Evolutionary conservation across 306 rosid species (phyloP).

Genomic region (Delonix regia): DNA sequence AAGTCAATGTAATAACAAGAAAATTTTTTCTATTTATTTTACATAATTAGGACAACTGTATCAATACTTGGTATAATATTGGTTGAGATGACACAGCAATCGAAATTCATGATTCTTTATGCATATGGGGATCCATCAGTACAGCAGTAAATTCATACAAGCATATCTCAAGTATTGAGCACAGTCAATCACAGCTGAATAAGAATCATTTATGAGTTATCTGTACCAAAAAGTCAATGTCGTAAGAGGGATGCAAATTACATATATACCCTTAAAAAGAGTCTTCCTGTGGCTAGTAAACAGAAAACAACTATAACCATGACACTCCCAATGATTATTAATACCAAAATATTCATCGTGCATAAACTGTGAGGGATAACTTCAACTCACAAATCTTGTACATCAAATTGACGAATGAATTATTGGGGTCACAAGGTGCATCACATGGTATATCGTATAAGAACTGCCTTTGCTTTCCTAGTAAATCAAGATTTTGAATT

Average conservation of each 20-base stretch:
- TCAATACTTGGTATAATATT: neutral
- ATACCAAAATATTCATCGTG: neutral
- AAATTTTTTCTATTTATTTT: conserved; percentile 17
- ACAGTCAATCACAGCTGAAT: neutral
- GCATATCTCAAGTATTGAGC: conserved; percentile 3
- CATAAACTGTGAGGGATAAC: neutral
- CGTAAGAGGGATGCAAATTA: conserved; percentile 9
- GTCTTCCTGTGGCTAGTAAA: neutral
- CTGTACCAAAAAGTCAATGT: neutral
- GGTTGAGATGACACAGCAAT: conserved; percentile 28
- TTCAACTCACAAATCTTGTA: neutral
- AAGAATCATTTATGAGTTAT: neutral
- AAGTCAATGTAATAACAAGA: conserved; percentile 29
- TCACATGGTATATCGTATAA: neutral
- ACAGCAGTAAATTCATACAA: conserved; percentile 2
- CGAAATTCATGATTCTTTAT: conserved; percentile 10
- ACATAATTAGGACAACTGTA: conserved; percentile 7
- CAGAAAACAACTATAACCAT: conserved; percentile 1
- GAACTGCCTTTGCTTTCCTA: neutral
- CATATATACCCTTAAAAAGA: neutral
- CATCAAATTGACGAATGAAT: conserved; percentile 3
- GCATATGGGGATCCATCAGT: conserved; percentile 5
- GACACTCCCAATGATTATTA: conserved; percentile 17
- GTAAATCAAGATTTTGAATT: neutral
- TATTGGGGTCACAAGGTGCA: conserved; percentile 1